Evolutionary conservation across 441 rosid genomes (phyloP), one percentile per base, ranked within the genome.

Genomic region (Kokia cookei): DNA sequence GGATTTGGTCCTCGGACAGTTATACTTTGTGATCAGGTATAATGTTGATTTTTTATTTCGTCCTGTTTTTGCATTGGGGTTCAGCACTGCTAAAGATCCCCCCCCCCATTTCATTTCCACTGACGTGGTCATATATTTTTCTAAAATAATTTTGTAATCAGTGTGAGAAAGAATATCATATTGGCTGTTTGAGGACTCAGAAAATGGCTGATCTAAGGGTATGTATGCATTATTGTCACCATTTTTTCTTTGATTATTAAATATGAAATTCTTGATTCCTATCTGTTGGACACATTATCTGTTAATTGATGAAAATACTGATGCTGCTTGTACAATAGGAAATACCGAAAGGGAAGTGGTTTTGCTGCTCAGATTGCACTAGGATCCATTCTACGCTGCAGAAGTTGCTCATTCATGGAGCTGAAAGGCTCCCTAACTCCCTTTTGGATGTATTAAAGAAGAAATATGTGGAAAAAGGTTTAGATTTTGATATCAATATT

Each of bases 1-100:
- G 95, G 95, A 69, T 91, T 91, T 79, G 93, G 93, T 73, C 96
- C 96, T 50, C 90, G 96, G 37, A 89, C 96, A 54, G 86, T 91
- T 62, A 78, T 91, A 77, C 81, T 91, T 3, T 91, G 96, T 85
- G 96, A 91, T 78, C 92, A 89, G 88, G 96, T 91, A 76, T 59
- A 19, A 15, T 72, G 43, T 69, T 43, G 61, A 13, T 58, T 32
- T 48, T 63, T 61, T 63, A 15, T 48, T 73, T 65, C 67, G 66
- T 76, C 42, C 53, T 29, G 64, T 65, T 29, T 47, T 37, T 26
- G 24, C 53, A 54, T 67, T 43, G 35, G 13, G 61, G 71, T 50
- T 45, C 37, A 40, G 3, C 53, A 15, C 22, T 48, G 37, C 58
- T 26, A 37, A 47, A 35, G 1, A 0, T 4, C 1, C 37, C 37